These are phyloP conservation scores for Pyrenophora seminiperda DNA, from an alignment of 2,329 filamentous ascomycete genomes.

Conservation along the genomic window DNA sequence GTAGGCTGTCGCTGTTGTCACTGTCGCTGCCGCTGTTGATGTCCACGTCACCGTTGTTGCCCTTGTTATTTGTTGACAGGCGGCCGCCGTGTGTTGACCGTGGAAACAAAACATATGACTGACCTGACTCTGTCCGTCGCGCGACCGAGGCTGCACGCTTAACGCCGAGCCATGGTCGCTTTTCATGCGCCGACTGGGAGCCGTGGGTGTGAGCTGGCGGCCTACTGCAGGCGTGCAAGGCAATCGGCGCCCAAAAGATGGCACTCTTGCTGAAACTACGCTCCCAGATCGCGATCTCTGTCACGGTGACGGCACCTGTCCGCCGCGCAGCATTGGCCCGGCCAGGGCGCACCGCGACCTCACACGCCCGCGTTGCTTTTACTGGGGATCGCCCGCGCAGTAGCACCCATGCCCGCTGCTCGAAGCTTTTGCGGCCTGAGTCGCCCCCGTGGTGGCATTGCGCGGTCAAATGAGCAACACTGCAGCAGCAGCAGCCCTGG, in stretches of 20 bases:
- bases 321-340: slow-evolving; percentile 19
- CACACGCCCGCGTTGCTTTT: slow-evolving; percentile 8
- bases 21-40: too few species aligned
- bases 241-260: slow-evolving; percentile 17
- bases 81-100: too few species aligned
- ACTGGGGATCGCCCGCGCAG: not conserved
- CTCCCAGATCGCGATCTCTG: slow-evolving; percentile 20
- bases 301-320: slow-evolving; percentile 15
- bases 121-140: not conserved
- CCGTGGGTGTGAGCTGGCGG: slow-evolving; percentile 15
- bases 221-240: not conserved
- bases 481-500: too few species aligned
- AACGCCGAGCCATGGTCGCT: not conserved
- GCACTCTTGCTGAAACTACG: slow-evolving; percentile 3
- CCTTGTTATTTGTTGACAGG: not conserved
- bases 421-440: slow-evolving; percentile 4
- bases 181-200: not conserved
- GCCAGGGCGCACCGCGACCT: not conserved
- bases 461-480: not conserved
- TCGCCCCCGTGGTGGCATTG: slow-evolving; percentile 1
- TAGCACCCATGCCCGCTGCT: not conserved
- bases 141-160: too few species aligned
- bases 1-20: too few species aligned
- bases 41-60: too few species aligned
- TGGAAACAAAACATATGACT: slow-evolving; percentile 5